These are phyloP conservation scores for Canavalia gladiata DNA, from an alignment of 306 rosid genomes.

Conservation along the genomic window DNA sequence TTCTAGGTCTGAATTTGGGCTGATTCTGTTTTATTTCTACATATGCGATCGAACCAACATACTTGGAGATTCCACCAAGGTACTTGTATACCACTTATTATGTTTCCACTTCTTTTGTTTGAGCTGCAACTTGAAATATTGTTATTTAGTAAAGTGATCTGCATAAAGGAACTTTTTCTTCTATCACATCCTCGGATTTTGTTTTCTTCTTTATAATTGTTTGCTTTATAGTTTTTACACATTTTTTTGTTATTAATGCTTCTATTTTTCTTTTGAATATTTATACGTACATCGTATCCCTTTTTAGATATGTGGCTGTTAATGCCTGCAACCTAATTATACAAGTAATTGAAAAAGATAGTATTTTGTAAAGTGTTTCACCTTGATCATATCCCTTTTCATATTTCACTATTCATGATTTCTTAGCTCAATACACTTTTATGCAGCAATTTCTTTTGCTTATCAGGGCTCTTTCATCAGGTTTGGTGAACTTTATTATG, in stretches of 20 bases:
- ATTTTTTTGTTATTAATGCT: slow-evolving; percentile 33
- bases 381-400: slow-evolving; percentile 8
- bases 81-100: slow-evolving; percentile 47
- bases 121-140: slow-evolving; percentile 35
- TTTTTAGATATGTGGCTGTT: slow-evolving; percentile 38
- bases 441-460: background rate
- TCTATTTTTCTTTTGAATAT: slow-evolving; percentile 24
- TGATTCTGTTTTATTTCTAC: slow-evolving; percentile 86
- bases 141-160: slow-evolving; percentile 27
- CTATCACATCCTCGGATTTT: slow-evolving; percentile 25
- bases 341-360: slow-evolving; percentile 26
- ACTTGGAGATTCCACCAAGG: slow-evolving; percentile 88
- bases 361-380: slow-evolving; percentile 22
- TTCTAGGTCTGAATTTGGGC: slow-evolving; percentile 86
- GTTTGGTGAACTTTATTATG: slow-evolving; percentile 14
- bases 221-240: slow-evolving; percentile 20
- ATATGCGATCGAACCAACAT: slow-evolving; percentile 86
- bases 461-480: slow-evolving; percentile 8
- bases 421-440: slow-evolving; percentile 15
- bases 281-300: slow-evolving; percentile 27
- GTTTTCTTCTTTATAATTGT: slow-evolving; percentile 36
- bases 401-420: slow-evolving; percentile 27
- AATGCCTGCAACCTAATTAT: slow-evolving; percentile 15
- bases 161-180: slow-evolving; percentile 23
- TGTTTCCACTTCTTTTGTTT: slow-evolving; percentile 30